Percentiles rank a stretch among this genome's conserved stretches.
phyloP scores from a whole-genome alignment of 148 eudicot species.

The Rhododendron williamsianum region DNA sequence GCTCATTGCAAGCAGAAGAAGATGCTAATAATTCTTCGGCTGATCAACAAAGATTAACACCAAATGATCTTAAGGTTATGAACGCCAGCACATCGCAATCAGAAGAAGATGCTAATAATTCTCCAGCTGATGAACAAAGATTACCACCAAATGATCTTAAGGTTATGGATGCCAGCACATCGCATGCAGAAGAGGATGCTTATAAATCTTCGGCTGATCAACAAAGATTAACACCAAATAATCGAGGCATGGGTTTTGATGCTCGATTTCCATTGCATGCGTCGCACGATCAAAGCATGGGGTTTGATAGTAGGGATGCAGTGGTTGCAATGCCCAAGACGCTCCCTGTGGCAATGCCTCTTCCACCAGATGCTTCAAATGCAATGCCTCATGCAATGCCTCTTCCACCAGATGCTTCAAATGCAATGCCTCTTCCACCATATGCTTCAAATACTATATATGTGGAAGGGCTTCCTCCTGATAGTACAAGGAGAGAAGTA shows the following conservation, averaged over 20 bases:
- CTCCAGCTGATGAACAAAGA: not conserved
- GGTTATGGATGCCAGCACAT: constrained; percentile 22
- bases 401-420: constrained; percentile 59
- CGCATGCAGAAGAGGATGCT: constrained; percentile 4
- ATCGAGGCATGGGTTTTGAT: constrained; percentile 37
- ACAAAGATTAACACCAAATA: constrained; percentile 24
- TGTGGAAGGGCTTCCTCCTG: constrained; percentile 68
- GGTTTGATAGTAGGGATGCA: constrained; percentile 30
- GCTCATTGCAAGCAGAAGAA: constrained; percentile 7
- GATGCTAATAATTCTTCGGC: not conserved
- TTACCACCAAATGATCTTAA: constrained; percentile 28
- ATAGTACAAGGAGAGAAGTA: constrained; percentile 67
- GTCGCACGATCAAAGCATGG: constrained; percentile 35
- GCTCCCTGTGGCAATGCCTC: constrained; percentile 39
- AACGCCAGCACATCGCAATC: constrained; percentile 3
- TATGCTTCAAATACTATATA: constrained; percentile 65
- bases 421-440: constrained; percentile 46
- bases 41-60: constrained; percentile 12
- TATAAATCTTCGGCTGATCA: not conserved
- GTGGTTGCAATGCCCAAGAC: constrained; percentile 38
- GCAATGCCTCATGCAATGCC: constrained; percentile 39
- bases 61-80: constrained; percentile 35
- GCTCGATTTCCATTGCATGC: constrained; percentile 28
- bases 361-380: constrained; percentile 52
- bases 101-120: not conserved